phyloP scores from a whole-genome alignment of 2,329 filamentous ascomycete species.

The Hypocreales sp. region DNA sequence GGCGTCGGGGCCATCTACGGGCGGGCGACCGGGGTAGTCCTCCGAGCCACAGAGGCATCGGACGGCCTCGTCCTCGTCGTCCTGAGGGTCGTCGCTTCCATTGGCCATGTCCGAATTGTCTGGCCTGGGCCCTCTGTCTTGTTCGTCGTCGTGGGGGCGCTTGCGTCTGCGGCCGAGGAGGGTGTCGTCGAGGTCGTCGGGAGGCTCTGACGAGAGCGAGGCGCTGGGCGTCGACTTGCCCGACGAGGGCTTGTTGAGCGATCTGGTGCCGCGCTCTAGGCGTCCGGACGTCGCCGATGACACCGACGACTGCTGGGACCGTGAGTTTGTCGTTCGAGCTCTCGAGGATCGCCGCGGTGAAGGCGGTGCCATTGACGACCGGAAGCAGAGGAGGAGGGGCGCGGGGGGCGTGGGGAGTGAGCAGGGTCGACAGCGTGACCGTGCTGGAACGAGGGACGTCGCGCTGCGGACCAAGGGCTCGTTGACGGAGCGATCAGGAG shows the following conservation, averaged over 20 bases:
- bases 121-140: constrained; percentile 25
- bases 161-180: constrained; percentile 66
- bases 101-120: constrained; percentile 38
- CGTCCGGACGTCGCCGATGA: constrained; percentile 68
- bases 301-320: constrained; percentile 63
- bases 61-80: constrained; percentile 82
- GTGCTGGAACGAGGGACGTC: no score
- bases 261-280: constrained; percentile 57
- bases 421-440: no score
- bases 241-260: constrained; percentile 56
- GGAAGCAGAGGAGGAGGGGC: constrained; percentile 4
- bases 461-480: no score
- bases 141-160: constrained; percentile 52
- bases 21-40: constrained; percentile 79
- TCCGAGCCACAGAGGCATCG: constrained; percentile 89
- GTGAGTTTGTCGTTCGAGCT: constrained; percentile 65
- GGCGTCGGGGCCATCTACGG: constrained; percentile 41
- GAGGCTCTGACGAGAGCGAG: constrained; percentile 55
- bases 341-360: constrained; percentile 82
- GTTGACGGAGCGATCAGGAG: no score
- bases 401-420: constrained; percentile 9
- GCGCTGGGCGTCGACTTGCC: constrained; percentile 62
- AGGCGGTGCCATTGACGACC: constrained; percentile 39
- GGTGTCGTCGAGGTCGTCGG: constrained; percentile 53
- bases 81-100: constrained; percentile 54